Evolutionary conservation across 2,329 filamentous ascomycete species (phyloP).

Genomic region (Amauroascus verrucosus): DNA sequence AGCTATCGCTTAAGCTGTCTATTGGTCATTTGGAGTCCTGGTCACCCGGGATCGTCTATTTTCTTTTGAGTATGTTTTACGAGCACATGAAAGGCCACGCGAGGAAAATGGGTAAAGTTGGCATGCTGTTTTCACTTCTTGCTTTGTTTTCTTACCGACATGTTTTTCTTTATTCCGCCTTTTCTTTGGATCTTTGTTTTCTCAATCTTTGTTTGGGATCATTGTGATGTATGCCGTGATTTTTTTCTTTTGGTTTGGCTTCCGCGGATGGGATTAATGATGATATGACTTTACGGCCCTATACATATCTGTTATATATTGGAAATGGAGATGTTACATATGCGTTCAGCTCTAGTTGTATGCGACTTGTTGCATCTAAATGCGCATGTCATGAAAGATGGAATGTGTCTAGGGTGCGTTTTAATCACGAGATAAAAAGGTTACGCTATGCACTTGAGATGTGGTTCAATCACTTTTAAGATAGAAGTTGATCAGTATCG

Average conservation of each 20-base stretch:
- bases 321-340: neutral
- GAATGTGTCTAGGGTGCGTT: too few species aligned
- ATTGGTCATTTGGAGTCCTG: neutral
- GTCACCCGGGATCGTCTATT: neutral
- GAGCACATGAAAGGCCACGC: neutral
- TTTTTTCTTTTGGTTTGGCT: conserved; percentile 1
- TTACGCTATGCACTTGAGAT: too few species aligned
- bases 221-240: neutral
- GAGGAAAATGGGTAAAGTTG: neutral
- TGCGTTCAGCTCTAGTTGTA: too few species aligned
- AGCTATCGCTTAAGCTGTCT: neutral
- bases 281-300: conserved; percentile 5
- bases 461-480: too few species aligned
- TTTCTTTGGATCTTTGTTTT: neutral
- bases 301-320: neutral
- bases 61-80: neutral
- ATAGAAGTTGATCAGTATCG: too few species aligned
- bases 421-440: too few species aligned
- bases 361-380: too few species aligned
- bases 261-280: neutral
- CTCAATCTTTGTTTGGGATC: neutral
- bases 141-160: neutral
- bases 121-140: conserved; percentile 3
- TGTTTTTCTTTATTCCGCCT: conserved; percentile 10
- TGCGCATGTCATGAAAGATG: too few species aligned